Percentiles rank a stretch among this genome's conserved stretches.
Conservation (phyloP, 2,329 filamentous ascomycete genomes). For the Epichloe amarillans region DNA sequence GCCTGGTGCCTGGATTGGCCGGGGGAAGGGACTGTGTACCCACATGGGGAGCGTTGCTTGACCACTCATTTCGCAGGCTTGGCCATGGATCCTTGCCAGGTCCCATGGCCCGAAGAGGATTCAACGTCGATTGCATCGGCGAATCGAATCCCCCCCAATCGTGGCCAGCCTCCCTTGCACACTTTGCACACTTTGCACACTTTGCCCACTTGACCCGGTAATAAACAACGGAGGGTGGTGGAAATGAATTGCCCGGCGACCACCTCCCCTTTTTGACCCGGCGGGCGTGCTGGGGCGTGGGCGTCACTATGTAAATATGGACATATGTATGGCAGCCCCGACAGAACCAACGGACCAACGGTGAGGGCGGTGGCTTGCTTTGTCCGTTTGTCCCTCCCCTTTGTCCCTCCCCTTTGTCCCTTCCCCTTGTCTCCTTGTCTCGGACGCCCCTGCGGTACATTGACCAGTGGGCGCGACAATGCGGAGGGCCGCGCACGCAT, state of each 20-base stretch:
- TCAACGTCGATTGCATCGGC: neutral
- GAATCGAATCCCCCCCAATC: neutral
- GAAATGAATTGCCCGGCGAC: slow-evolving; percentile 9
- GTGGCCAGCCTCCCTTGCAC: neutral
- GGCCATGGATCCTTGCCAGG: neutral
- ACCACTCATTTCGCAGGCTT: neutral
- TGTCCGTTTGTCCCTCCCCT: neutral
- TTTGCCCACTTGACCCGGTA: neutral
- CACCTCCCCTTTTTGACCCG: slow-evolving; percentile 8
- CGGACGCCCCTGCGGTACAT: slow-evolving; percentile 6
- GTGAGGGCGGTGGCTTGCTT: slow-evolving; percentile 12
- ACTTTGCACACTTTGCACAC: too few species aligned
- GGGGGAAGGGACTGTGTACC: too few species aligned
- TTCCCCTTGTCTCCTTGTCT: neutral
- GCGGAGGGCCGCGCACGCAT: slow-evolving; percentile 6
- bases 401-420: neutral
- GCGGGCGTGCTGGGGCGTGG: neutral
- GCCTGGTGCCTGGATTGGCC: too few species aligned
- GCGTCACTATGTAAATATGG: neutral
- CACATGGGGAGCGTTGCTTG: neutral
- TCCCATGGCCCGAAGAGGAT: too few species aligned
- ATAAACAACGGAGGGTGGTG: neutral
- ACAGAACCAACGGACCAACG: slow-evolving; percentile 13
- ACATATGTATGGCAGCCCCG: neutral
- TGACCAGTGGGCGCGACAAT: slow-evolving; percentile 1